A percentile compares a stretch with the other conserved stretches of the same genome.
phyloP scores from a whole-genome alignment of 2,329 filamentous ascomycete species.

The Penicillium sp. region DNA sequence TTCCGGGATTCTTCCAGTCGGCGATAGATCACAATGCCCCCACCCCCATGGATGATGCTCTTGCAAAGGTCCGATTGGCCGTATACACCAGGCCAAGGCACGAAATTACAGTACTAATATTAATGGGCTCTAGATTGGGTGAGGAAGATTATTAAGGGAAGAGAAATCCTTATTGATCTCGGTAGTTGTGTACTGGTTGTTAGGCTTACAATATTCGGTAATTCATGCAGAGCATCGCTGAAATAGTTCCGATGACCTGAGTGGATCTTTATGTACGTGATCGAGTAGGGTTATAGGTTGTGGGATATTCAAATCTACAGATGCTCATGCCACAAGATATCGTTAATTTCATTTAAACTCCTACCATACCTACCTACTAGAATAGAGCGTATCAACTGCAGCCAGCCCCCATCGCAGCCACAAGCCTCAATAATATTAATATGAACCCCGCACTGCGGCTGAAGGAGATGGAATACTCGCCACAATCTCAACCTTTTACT shows the following conservation, averaged over 20 bases:
- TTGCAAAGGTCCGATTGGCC: not conserved
- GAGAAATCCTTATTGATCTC: not conserved
- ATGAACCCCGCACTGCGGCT: not conserved
- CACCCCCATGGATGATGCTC: not conserved
- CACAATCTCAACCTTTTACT: too few relatives aligned
- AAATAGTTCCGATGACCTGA: not conserved
- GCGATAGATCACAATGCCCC: slow-evolving; percentile 27
- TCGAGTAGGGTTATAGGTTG: too few relatives aligned
- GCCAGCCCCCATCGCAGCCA: not conserved
- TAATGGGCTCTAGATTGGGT: not conserved
- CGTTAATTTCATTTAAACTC: not conserved
- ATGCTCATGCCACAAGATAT: not conserved
- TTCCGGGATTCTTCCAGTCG: slow-evolving; percentile 9
- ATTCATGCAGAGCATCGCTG: not conserved
- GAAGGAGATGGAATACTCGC: not conserved
- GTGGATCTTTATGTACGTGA: not conserved
- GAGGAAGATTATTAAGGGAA: not conserved
- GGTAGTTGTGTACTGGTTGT: too few relatives aligned
- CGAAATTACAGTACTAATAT: not conserved
- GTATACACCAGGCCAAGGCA: not conserved
- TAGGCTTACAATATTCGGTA: not conserved
- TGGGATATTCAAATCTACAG: too few relatives aligned
- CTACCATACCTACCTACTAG: not conserved
- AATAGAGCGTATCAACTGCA: not conserved
- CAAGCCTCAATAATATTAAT: too few relatives aligned